phyloP scores from a whole-genome alignment of 208 protist genomes.

The Acanthamoeba royreba region DNA sequence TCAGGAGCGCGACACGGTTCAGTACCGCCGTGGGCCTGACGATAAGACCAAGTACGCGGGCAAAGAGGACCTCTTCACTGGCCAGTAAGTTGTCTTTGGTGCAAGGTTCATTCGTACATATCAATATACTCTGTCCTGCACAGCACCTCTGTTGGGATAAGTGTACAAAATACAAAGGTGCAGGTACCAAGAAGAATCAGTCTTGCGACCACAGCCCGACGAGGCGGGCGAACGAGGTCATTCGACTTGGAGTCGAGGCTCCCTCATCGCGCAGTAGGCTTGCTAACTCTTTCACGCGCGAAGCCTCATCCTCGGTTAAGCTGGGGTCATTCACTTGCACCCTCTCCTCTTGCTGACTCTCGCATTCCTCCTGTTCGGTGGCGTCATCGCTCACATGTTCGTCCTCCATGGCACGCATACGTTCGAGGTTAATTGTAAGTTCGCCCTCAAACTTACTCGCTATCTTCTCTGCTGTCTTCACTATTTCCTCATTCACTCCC shows the following conservation, averaged over 20 bases:
- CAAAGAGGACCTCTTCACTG: background rate
- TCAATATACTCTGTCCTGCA: no score
- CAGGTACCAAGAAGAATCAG: no score
- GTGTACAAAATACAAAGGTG: no score
- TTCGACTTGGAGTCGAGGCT: background rate
- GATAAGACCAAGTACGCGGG: background rate
- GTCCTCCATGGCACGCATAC: no score
- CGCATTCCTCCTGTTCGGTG: no score
- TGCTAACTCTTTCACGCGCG: background rate
- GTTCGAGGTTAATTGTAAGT: background rate
- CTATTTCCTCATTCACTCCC: background rate
- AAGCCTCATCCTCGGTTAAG: background rate
- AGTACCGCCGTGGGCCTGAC: background rate
- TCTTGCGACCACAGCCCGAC: background rate
- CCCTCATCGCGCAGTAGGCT: background rate
- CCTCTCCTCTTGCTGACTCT: background rate
- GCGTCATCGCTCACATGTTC: no score
- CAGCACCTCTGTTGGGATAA: no score
- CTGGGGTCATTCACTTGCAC: background rate
- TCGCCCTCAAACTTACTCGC: background rate
- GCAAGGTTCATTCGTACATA: no score
- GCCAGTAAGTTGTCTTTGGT: no score
- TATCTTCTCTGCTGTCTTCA: background rate
- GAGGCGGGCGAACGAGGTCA: background rate
- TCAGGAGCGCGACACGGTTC: background rate